Percentiles rank a stretch among this genome's conserved stretches.
Conservation (phyloP, 495 filamentous ascomycete genomes). For the Aspergillus indologenus region DNA sequence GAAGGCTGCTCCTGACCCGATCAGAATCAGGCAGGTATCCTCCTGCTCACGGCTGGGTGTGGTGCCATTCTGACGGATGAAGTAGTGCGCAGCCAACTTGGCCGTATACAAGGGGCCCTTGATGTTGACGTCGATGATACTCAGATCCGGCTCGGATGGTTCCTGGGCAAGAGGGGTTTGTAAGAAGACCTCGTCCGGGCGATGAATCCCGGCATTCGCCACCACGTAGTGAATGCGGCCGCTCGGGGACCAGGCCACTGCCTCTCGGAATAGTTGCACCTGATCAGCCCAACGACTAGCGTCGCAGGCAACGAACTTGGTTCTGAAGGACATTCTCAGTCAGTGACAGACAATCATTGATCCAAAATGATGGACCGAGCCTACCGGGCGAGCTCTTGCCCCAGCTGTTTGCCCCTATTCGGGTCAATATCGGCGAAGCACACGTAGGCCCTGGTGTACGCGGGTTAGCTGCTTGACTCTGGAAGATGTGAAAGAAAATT, state of each 20-base stretch:
- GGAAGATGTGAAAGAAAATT: no score
- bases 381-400: slow-evolving; percentile 16
- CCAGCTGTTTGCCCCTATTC: slow-evolving; percentile 11
- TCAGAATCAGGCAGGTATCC: slow-evolving; percentile 25
- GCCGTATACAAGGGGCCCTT: slow-evolving; percentile 39
- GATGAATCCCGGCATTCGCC: slow-evolving; percentile 46
- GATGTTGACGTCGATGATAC: slow-evolving; percentile 42
- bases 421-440: slow-evolving; percentile 17
- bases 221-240: slow-evolving; percentile 42
- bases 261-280: slow-evolving; percentile 35
- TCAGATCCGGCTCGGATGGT: slow-evolving; percentile 36
- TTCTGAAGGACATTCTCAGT: slow-evolving; percentile 5
- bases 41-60: slow-evolving; percentile 11
- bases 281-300: slow-evolving; percentile 30
- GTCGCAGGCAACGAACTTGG: slow-evolving; percentile 19
- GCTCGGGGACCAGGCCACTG: slow-evolving; percentile 27
- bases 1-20: no score
- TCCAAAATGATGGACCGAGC: no score
- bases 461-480: no score
- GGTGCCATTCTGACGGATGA: slow-evolving; percentile 25
- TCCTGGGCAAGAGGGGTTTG: slow-evolving; percentile 23
- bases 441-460: slow-evolving; percentile 16
- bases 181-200: slow-evolving; percentile 37
- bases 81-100: slow-evolving; percentile 44
- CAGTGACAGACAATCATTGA: no score